Conservation (phyloP, 2,329 filamentous ascomycete genomes). For the Epichloe hybrida region DNA sequence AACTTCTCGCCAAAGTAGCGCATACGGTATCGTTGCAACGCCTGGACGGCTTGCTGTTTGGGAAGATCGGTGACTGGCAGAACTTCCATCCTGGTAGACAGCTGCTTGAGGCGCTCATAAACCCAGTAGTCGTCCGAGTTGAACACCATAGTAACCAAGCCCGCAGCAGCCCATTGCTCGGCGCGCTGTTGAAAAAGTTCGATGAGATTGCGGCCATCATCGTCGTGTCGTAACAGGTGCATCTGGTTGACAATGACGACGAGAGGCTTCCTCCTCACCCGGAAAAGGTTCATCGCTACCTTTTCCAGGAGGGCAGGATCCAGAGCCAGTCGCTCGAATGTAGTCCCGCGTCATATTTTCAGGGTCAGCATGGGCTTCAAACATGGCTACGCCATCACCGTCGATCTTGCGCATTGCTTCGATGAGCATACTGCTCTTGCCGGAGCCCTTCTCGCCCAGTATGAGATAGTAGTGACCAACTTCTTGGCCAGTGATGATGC, state of each 20-base stretch:
- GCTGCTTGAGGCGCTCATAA: conserved; percentile 83
- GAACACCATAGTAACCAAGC: conserved; percentile 82
- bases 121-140: conserved; percentile 99
- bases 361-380: conserved; percentile 87
- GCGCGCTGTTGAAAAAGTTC: conserved; percentile 92
- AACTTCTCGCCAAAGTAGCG: conserved; percentile 59
- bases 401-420: conserved; percentile 90
- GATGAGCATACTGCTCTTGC: conserved; percentile 91
- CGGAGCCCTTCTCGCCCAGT: conserved; percentile 89
- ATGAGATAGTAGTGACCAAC: conserved; percentile 82
- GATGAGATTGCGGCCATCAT: conserved; percentile 82
- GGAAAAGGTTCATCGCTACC: conserved; percentile 63
- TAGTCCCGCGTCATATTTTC: no score
- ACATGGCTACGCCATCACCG: conserved; percentile 83
- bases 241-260: conserved; percentile 92
- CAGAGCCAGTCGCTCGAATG: no score
- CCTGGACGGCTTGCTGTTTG: conserved; percentile 62
- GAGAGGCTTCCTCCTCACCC: conserved; percentile 51
- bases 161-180: conserved; percentile 89
- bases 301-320: no score
- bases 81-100: conserved; percentile 90
- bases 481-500: conserved; percentile 61
- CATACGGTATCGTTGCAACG: conserved; percentile 65
- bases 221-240: conserved; percentile 81
- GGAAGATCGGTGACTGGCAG: conserved; percentile 73